These are phyloP conservation scores for Cardamine occulta DNA, from an alignment of 345 rosid species.

Conservation along the genomic window DNA sequence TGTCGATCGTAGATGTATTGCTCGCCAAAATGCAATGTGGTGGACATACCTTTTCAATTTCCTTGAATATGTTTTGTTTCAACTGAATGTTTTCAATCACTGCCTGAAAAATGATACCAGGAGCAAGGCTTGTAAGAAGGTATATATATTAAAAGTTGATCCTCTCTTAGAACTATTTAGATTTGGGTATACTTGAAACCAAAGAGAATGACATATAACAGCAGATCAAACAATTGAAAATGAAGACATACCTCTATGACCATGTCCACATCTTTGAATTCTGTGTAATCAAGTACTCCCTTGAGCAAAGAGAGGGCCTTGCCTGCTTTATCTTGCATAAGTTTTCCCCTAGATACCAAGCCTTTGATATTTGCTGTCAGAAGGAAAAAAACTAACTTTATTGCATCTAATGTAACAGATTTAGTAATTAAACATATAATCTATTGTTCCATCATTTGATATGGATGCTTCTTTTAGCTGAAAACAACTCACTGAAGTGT, in stretches of 20 bases:
- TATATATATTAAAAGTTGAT: not conserved
- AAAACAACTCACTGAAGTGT: conserved; percentile 1
- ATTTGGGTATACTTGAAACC: conserved; percentile 27
- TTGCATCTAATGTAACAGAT: conserved; percentile 3
- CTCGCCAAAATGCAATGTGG: conserved; percentile 89
- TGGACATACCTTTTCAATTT: conserved; percentile 81
- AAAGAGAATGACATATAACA: conserved; percentile 22
- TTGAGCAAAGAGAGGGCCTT: conserved; percentile 78
- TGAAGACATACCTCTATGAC: conserved; percentile 75
- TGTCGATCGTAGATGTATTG: conserved; percentile 88
- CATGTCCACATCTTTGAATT: conserved; percentile 89
- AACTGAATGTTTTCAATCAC: conserved; percentile 78
- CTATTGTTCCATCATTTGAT: not conserved
- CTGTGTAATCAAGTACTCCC: conserved; percentile 80
- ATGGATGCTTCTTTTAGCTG: conserved; percentile 21
- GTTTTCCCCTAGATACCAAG: conserved; percentile 69
- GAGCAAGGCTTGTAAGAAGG: conserved; percentile 22
- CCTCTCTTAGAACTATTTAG: conserved; percentile 3
- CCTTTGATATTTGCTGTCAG: conserved; percentile 73
- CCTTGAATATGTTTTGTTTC: conserved; percentile 89
- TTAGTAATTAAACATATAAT: not conserved
- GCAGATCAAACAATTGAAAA: not conserved
- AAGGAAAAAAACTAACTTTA: conserved; percentile 20
- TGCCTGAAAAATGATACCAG: conserved; percentile 63
- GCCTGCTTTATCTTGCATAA: conserved; percentile 69